These are phyloP conservation scores for Scheffersomyces titani DNA, from an alignment of 1,139 yeast species.

Conservation along the genomic window DNA sequence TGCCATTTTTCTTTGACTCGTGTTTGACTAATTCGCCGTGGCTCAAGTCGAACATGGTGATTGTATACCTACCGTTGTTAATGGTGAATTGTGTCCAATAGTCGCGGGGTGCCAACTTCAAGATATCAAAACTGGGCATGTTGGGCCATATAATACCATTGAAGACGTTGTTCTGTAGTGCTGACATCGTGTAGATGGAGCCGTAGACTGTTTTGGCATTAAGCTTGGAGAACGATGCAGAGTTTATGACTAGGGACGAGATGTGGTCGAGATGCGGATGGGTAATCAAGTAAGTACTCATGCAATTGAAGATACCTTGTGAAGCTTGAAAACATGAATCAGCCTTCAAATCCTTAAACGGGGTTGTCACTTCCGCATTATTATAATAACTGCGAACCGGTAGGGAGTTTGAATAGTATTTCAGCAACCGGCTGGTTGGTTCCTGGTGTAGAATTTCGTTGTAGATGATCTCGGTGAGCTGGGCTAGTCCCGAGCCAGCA, in stretches of 20 bases:
- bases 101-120: slow-evolving; percentile 21
- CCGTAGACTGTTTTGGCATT: slow-evolving; percentile 53
- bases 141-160: slow-evolving; percentile 85
- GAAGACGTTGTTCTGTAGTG: slow-evolving; percentile 59
- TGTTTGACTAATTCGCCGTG: slow-evolving; percentile 34
- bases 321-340: slow-evolving; percentile 16
- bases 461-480: slow-evolving; percentile 53
- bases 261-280: slow-evolving; percentile 89
- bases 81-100: slow-evolving; percentile 16
- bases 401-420: slow-evolving; percentile 29
- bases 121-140: slow-evolving; percentile 41
- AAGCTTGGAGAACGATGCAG: slow-evolving; percentile 51
- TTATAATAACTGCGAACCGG: slow-evolving; percentile 19
- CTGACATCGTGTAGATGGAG: slow-evolving; percentile 49
- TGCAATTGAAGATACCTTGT: slow-evolving; percentile 32
- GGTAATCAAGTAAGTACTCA: slow-evolving; percentile 58
- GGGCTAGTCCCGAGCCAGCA: slow-evolving; percentile 75
- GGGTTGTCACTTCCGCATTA: slow-evolving; percentile 21
- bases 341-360: slow-evolving; percentile 25
- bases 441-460: slow-evolving; percentile 14
- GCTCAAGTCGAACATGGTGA: slow-evolving; percentile 38
- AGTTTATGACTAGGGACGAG: slow-evolving; percentile 65
- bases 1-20: slow-evolving; percentile 4
- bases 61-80: slow-evolving; percentile 19
- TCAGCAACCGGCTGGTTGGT: slow-evolving; percentile 14